A percentile compares a stretch with the other conserved stretches of the same genome.
Conservation (phyloP, 1,284 basidiomycete species). For the Austroboletus niveus region DNA sequence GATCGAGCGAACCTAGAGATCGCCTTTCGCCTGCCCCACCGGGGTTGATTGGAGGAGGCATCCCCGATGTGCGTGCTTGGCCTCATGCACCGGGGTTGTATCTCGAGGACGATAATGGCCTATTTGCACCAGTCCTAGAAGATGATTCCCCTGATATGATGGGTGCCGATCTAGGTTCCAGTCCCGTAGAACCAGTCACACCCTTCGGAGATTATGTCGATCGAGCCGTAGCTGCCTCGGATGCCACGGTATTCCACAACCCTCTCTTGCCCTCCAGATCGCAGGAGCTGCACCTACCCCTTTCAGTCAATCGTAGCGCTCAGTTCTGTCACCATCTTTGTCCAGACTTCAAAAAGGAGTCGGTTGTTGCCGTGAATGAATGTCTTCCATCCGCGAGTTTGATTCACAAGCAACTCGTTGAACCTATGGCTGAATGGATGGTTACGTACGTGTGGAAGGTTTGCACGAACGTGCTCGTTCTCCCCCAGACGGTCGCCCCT, state of each 20-base stretch:
- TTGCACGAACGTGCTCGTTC: slow-evolving; percentile 62
- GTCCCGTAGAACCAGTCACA: slow-evolving; percentile 68
- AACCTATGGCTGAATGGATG: slow-evolving; percentile 75
- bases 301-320: slow-evolving; percentile 16
- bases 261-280: slow-evolving; percentile 16
- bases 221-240: slow-evolving; percentile 55
- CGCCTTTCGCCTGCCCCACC: slow-evolving; percentile 1
- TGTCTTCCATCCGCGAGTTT: slow-evolving; percentile 49
- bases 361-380: slow-evolving; percentile 10
- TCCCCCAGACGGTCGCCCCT: slow-evolving; percentile 48
- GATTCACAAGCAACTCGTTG: slow-evolving; percentile 67
- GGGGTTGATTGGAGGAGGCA: slow-evolving; percentile 13
- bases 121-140: slow-evolving; percentile 63
- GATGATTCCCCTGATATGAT: slow-evolving; percentile 60
- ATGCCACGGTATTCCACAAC: slow-evolving; percentile 22
- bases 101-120: slow-evolving; percentile 41
- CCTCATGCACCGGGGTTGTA: slow-evolving; percentile 18
- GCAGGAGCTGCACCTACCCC: slow-evolving; percentile 22
- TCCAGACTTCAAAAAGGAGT: slow-evolving; percentile 17
- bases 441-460: slow-evolving; percentile 76
- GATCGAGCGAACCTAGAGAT: slow-evolving; percentile 26
- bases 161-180: slow-evolving; percentile 53
- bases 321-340: slow-evolving; percentile 21
- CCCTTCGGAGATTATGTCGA: slow-evolving; percentile 75
- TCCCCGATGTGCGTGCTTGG: slow-evolving; percentile 15